Evolutionary conservation across 2,329 filamentous ascomycete genomes (phyloP).

Genomic region (Trichoderma simmonsii): DNA sequence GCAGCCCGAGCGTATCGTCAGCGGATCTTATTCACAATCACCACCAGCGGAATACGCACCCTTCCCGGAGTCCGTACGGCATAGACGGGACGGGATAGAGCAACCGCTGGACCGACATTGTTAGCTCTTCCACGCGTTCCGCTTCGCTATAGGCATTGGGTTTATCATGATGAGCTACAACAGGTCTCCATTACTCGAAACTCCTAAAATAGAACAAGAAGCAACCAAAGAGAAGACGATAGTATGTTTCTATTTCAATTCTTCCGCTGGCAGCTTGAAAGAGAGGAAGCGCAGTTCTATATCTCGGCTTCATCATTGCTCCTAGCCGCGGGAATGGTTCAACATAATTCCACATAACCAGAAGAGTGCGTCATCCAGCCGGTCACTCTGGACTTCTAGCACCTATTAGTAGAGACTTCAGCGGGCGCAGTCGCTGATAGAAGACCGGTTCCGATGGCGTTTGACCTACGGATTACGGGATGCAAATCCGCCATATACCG

Average conservation of each 20-base stretch:
- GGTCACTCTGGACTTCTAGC: not conserved
- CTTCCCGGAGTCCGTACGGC: not conserved
- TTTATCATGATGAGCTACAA: not conserved
- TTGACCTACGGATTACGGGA: not conserved
- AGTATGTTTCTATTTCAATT: not conserved
- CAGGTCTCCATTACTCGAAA: not conserved
- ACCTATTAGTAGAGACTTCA: not conserved
- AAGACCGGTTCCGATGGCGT: not conserved
- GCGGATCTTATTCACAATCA: not conserved
- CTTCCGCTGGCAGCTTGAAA: not conserved
- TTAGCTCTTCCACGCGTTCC: not conserved
- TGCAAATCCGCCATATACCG: not conserved
- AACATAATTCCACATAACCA: not conserved
- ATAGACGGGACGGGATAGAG: not conserved
- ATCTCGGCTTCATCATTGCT: not conserved
- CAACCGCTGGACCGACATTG: not conserved
- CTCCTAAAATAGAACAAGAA: not conserved
- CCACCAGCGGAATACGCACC: slow-evolving; percentile 1
- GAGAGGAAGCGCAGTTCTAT: not conserved
- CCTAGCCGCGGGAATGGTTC: not conserved
- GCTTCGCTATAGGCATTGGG: not conserved
- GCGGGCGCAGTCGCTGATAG: slow-evolving; percentile 2
- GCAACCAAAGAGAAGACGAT: not conserved
- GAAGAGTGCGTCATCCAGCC: not conserved
- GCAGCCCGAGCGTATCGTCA: not conserved